Evolutionary conservation across 371 early-diverging fungal species (phyloP).

Genomic region (Apophysomyces sp.): DNA sequence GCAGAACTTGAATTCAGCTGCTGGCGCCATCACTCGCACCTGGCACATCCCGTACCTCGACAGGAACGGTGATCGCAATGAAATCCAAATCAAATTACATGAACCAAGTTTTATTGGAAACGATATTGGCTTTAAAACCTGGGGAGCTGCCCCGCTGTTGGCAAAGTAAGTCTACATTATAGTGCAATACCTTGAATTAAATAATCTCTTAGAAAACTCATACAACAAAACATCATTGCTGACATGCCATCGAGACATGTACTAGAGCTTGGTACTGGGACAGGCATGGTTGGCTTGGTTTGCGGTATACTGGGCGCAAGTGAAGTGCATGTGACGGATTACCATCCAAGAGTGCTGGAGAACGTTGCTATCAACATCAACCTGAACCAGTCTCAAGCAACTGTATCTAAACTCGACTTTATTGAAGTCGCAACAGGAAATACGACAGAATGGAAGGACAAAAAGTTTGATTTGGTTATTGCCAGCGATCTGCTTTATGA

Average conservation of each 20-base stretch:
- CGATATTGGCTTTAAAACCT: constrained; percentile 50
- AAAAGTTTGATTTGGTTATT: constrained; percentile 36
- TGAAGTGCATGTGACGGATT: constrained; percentile 40
- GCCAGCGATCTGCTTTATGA: constrained; percentile 50
- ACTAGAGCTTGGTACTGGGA: constrained; percentile 42
- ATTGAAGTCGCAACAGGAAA: constrained; percentile 27
- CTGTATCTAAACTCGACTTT: constrained; percentile 38
- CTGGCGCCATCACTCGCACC: constrained; percentile 47
- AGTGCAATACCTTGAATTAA: background rate
- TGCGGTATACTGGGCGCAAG: constrained; percentile 41
- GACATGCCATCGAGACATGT: constrained; percentile 20
- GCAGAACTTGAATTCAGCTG: constrained; percentile 18
- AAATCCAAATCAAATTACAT: constrained; percentile 29
- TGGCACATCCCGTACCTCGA: constrained; percentile 49
- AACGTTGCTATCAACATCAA: constrained; percentile 43
- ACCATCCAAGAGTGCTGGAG: constrained; percentile 44
- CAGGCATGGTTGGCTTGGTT: constrained; percentile 44
- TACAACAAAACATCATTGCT: constrained; percentile 41
- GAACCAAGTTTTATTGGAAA: constrained; percentile 48
- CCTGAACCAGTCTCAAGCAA: constrained; percentile 28
- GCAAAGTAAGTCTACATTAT: constrained; percentile 37
- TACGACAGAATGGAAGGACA: constrained; percentile 21
- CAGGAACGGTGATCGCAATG: constrained; percentile 23
- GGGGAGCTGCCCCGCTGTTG: constrained; percentile 51
- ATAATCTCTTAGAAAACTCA: constrained; percentile 24